Evolutionary conservation across 83 land plant genomes (phyloP).

Genomic region (Larix sibirica): DNA sequence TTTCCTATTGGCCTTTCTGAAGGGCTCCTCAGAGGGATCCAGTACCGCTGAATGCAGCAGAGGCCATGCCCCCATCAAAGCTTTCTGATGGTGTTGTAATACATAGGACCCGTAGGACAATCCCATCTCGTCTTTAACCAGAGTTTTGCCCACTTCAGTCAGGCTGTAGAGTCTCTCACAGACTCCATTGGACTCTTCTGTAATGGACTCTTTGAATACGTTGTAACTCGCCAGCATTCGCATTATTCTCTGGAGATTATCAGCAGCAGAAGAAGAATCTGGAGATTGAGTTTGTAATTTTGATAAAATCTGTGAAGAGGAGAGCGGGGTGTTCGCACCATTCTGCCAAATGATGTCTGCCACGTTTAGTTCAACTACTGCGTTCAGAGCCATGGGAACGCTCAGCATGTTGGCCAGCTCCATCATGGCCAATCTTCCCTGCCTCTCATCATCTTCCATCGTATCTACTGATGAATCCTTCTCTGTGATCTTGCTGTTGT

Average conservation of each 20-base stretch:
- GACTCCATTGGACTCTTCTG: background rate
- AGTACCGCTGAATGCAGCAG: slow-evolving; percentile 42
- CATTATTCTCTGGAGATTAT: slow-evolving; percentile 51
- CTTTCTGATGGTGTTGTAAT: slow-evolving; percentile 63
- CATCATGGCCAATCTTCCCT: slow-evolving; percentile 43
- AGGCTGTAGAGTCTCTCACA: slow-evolving; percentile 31
- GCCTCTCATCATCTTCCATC: background rate
- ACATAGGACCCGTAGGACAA: slow-evolving; percentile 50
- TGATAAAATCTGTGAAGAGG: slow-evolving; percentile 43
- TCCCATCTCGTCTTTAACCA: slow-evolving; percentile 35
- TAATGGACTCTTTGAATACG: slow-evolving; percentile 27
- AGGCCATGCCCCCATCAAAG: slow-evolving; percentile 49
- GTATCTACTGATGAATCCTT: too few species aligned
- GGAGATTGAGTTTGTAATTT: slow-evolving; percentile 8
- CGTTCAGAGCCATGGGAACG: slow-evolving; percentile 71
- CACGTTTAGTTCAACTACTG: slow-evolving; percentile 50
- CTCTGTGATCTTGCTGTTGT: too few species aligned
- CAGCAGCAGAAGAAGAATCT: slow-evolving; percentile 20
- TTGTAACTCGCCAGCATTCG: slow-evolving; percentile 52
- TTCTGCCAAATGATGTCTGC: slow-evolving; percentile 50
- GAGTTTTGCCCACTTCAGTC: slow-evolving; percentile 47
- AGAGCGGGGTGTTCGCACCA: slow-evolving; percentile 52
- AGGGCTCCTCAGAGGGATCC: slow-evolving; percentile 38
- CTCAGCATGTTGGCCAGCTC: slow-evolving; percentile 74
- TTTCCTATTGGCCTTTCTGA: slow-evolving; percentile 39